phyloP scores from a whole-genome alignment of 352 stramenopile species.

The Globisporangium nagaii region DNA sequence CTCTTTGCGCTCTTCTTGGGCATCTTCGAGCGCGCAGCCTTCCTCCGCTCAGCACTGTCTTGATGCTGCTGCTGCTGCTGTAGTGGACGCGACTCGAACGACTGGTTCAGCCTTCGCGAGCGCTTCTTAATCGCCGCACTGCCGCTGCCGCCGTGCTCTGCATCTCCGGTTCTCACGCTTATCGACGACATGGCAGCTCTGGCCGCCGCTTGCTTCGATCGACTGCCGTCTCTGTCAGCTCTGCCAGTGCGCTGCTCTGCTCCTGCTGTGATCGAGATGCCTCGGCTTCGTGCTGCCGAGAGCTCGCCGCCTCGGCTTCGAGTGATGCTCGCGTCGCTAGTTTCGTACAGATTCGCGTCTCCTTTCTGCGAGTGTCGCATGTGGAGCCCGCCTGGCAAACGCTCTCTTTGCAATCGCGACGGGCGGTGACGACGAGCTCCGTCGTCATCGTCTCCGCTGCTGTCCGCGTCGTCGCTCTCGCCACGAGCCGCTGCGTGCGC shows the following conservation, averaged over 20 bases:
- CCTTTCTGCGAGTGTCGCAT: not conserved
- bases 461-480: not conserved
- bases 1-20: not conserved
- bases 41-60: not conserved
- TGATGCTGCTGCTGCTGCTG: not conserved
- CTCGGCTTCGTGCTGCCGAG: not conserved
- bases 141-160: not conserved
- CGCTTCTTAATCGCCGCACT: conserved; percentile 22
- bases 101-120: conserved; percentile 9
- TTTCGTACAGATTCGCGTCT: conserved; percentile 10
- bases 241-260: not conserved
- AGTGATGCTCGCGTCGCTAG: conserved; percentile 10
- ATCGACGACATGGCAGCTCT: not conserved
- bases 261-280: not conserved
- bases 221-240: not conserved
- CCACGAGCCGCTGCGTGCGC: not conserved
- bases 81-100: not conserved
- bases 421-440: not conserved
- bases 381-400: not conserved
- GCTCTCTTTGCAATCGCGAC: not conserved
- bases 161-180: not conserved
- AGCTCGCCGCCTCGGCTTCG: conserved; percentile 1
- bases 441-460: not conserved
- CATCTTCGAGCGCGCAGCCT: not conserved
- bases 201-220: too few species aligned